Base-by-base conservation (phyloP, 2,329 filamentous ascomycete species). In the Pseudocercospora fuligena region DNA sequence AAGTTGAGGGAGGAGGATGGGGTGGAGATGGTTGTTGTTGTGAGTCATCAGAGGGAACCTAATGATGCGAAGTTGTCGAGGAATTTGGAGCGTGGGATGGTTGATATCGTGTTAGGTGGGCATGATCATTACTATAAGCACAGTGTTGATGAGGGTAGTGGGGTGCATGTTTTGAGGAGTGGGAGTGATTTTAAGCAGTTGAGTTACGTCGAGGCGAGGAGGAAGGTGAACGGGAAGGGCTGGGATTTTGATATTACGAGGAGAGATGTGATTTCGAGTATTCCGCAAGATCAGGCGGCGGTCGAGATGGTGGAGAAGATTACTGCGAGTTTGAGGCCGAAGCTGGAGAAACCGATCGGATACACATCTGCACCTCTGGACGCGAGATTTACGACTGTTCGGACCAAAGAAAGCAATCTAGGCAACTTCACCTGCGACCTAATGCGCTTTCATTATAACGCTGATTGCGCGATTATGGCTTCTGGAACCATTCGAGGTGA, bases 181-280 rank as follows among this genome's bases (percentile, higher is more conserved):
- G 93, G 94, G 0, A 92, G 90, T 19, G 94, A 97, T 78, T 97
- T 97, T 81, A 96, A 95, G 80, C 92, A 97, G 77, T 82, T 97
- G 36, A 95, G 92, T 76, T 97, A 97, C 75, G 86, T 97, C 61
- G 92, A 97, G 78, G 91, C 88, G 1, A 87, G 92, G 72, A 84
- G 87, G 23, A 88, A 85, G 69, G 65, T 77, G 0, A 78, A 80
- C 31, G 82, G 78, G 2, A 82, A 74, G 16, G 85, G 85, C 19
- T 97, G 93, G 93, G 88, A 94, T 70, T 90, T 96, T 72, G 59
- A 68, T 2, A 68, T 70, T 27, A 58, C 57, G 6, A 65, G 69
- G 2, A 60, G 69, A 43, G 67, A 71, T 53, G 82, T 95, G 40
- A 86, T 91, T 4, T 89, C 89, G 2, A 84, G 85, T 0, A 88